phyloP scores from a whole-genome alignment of 2,329 filamentous ascomycete species.

The Dothistroma septosporum region DNA sequence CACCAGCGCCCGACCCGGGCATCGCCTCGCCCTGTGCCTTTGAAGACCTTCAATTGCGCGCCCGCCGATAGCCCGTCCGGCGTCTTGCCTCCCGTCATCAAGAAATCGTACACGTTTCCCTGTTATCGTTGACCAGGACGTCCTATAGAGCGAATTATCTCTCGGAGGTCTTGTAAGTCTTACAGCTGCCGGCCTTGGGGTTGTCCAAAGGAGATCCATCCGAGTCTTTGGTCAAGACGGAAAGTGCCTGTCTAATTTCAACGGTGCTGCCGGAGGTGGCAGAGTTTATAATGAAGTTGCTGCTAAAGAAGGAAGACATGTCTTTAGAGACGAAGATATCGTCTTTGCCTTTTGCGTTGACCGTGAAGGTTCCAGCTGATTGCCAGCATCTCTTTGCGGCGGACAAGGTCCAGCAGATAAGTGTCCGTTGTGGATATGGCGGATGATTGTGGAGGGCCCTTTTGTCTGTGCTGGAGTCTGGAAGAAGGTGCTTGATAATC shows the following conservation, averaged over 20 bases:
- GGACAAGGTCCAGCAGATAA: not conserved
- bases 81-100: not conserved
- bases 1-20: not conserved
- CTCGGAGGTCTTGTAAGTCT: not conserved
- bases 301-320: not conserved
- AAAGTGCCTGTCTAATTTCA: not conserved
- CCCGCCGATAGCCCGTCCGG: not conserved
- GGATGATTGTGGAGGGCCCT: not conserved
- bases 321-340: not conserved
- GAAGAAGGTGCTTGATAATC: not conserved
- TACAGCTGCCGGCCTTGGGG: not conserved
- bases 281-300: not conserved
- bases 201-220: not conserved
- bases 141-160: not conserved
- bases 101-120: not conserved
- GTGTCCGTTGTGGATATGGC: not conserved
- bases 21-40: not conserved
- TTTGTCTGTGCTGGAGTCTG: not conserved
- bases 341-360: not conserved
- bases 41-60: not conserved
- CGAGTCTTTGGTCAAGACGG: not conserved
- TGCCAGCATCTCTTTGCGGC: not conserved
- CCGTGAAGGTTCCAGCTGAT: not conserved
- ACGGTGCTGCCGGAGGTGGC: not conserved
- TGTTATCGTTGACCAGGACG: not conserved